A percentile compares a stretch with the other conserved stretches of the same genome.
Conservation (phyloP, 1,139 yeast species). For the Taiozyma sp. region DNA sequence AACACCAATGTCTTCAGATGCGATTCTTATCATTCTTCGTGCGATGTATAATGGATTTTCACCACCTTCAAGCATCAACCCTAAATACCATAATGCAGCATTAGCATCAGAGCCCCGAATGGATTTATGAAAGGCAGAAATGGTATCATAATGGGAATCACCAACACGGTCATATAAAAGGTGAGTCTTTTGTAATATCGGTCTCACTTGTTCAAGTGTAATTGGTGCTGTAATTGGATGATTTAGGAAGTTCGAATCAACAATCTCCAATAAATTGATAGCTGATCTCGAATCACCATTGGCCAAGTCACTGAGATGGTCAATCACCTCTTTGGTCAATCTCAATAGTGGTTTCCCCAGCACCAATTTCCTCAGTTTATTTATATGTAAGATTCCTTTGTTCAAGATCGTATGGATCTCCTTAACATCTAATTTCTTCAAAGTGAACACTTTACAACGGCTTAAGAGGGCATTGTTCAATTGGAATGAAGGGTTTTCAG, state of each 20-base stretch:
- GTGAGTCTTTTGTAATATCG: conserved; percentile 44
- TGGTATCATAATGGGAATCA: conserved; percentile 90
- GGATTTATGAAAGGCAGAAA: conserved; percentile 90
- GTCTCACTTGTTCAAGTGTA: conserved; percentile 33
- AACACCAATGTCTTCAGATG: conserved; percentile 86
- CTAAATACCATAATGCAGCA: conserved; percentile 84
- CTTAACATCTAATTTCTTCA: conserved; percentile 54
- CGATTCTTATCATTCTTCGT: conserved; percentile 86
- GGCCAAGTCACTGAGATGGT: conserved; percentile 70
- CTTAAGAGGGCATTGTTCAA: conserved; percentile 84
- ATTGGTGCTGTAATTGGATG: conserved; percentile 1
- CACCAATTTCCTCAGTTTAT: conserved; percentile 47
- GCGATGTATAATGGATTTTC: conserved; percentile 94
- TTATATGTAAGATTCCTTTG: conserved; percentile 59
- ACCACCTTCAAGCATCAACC: conserved; percentile 85
- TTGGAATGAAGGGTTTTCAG: conserved; percentile 94
- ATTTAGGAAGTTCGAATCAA: conserved; percentile 33
- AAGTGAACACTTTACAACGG: conserved; percentile 80
- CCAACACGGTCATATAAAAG: conserved; percentile 82
- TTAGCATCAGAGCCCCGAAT: conserved; percentile 85
- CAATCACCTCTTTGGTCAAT: conserved; percentile 52
- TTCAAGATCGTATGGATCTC: conserved; percentile 58
- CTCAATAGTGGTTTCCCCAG: conserved; percentile 39
- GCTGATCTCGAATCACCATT: conserved; percentile 91
- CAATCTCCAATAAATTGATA: conserved; percentile 66